Conservation (phyloP, 805 yeast species). For the Komagataella kurtzmanii region DNA sequence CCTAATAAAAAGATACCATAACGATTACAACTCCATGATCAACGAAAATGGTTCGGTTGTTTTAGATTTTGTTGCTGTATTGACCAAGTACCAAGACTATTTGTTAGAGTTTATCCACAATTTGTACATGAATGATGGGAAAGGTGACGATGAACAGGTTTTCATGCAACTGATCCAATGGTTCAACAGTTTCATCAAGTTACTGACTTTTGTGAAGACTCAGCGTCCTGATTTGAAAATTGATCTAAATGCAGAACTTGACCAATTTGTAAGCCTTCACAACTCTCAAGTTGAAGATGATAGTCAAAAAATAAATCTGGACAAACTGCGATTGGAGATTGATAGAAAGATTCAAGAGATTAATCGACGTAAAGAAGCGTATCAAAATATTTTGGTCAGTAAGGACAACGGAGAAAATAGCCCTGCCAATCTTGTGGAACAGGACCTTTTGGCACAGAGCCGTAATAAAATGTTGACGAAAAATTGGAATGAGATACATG, state of each 20-base stretch:
- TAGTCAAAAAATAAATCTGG: background rate
- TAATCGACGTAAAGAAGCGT: background rate
- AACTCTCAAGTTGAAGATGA: background rate
- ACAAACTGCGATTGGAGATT: background rate
- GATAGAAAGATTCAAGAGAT: background rate
- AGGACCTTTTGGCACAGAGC: conserved; percentile 9
- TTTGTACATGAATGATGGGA: conserved; percentile 66
- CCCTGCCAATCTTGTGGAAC: conserved; percentile 1
- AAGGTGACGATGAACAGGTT: conserved; percentile 22
- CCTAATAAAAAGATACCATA: conserved; percentile 35
- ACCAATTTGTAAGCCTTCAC: conserved; percentile 1
- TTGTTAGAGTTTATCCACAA: conserved; percentile 69
- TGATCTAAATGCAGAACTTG: conserved; percentile 26
- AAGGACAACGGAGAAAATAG: background rate
- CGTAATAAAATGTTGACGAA: conserved; percentile 13
- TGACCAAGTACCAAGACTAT: conserved; percentile 60
- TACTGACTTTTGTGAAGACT: conserved; percentile 48
- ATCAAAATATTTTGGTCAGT: background rate
- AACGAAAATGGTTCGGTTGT: conserved; percentile 42
- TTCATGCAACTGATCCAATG: conserved; percentile 64
- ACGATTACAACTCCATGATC: conserved; percentile 23
- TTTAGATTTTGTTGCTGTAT: conserved; percentile 46
- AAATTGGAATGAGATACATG: conserved; percentile 33
- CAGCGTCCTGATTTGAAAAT: conserved; percentile 26
- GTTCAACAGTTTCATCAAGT: conserved; percentile 53